Evolutionary conservation across 2,329 filamentous ascomycete genomes (phyloP), one percentile per base, ranked within the genome.

Genomic region (Curvularia sp.): DNA sequence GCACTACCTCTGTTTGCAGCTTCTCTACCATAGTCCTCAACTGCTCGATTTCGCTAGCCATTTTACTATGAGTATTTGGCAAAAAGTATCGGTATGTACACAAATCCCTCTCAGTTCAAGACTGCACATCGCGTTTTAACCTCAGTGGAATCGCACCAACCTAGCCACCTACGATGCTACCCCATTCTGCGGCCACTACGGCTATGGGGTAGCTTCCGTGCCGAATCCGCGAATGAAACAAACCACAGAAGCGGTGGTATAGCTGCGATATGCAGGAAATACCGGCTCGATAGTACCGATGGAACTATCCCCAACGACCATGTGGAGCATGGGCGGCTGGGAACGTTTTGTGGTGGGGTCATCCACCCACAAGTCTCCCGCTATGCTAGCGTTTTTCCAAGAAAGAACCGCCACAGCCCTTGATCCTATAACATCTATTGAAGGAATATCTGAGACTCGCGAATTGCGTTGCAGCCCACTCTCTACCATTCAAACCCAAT

Each of bases 11-110:
- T 48, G 68, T 68, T 53, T 71, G 68, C 57, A 75, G 55, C 47
- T 66, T 59, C 33, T 65, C 69, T 39, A 75, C 69, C 4, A 65
- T 49, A 20, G 66, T 57, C 55, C 68, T 73, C 53, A 73, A 60
- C 47, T 75, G 62, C 61, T 71, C 68, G 42, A 74, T 61, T 57
- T 74, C 71, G 57, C 54, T 72, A 44, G 55, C 55, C 71, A 74
- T 74, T 26, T 44, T 68, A 20, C 42, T 66, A 47, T 35, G 9
- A 22, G 4, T 7, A 33, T 22, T 20, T 46, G 24, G 15, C 3
- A 24, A 3, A 20, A 26, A 30, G 9, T 5, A n/a, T 10, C 31
- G 20, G 13, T 7, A 18, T 30, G 26, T 24, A 4, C 18, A 7
- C 18, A 5, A n/a, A 7, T 26, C 12, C 15, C 1, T 33, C 15